Percentiles rank a stretch among this genome's conserved stretches.
These are phyloP conservation scores for Allantophomopsis cytisporea DNA, from an alignment of 2,329 filamentous ascomycete species.

Conservation along the genomic window DNA sequence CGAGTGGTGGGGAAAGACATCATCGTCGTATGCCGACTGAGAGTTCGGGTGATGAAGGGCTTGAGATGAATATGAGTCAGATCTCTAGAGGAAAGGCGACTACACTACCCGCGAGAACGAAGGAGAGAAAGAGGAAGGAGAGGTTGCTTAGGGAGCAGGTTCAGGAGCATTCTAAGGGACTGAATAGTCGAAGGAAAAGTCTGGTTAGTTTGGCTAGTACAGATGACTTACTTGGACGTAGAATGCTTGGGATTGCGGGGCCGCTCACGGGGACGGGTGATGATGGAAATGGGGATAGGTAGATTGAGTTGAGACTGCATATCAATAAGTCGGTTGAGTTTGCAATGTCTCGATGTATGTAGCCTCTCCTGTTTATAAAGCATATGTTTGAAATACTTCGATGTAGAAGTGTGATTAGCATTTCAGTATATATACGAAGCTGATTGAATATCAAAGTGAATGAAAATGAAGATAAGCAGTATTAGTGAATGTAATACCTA, in stretches of 20 bases:
- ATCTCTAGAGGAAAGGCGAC: slow-evolving; percentile 7
- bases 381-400: too few species aligned
- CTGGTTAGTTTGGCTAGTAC: slow-evolving; percentile 37
- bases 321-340: too few species aligned
- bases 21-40: slow-evolving; percentile 11
- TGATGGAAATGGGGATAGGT: not conserved
- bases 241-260: slow-evolving; percentile 39
- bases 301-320: too few species aligned
- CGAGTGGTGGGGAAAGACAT: not conserved
- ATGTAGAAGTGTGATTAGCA: too few species aligned
- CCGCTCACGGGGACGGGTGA: slow-evolving; percentile 24
- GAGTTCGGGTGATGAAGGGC: slow-evolving; percentile 56
- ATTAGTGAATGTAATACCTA: too few species aligned
- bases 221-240: slow-evolving; percentile 38
- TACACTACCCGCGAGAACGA: slow-evolving; percentile 12
- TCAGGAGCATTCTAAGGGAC: slow-evolving; percentile 16
- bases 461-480: too few species aligned
- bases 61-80: slow-evolving; percentile 63
- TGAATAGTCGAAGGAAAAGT: slow-evolving; percentile 24
- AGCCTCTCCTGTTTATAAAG: too few species aligned
- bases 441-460: too few species aligned
- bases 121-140: slow-evolving; percentile 22
- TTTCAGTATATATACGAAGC: too few species aligned
- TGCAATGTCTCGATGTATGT: too few species aligned
- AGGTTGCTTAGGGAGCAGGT: slow-evolving; percentile 12